Base-by-base conservation (phyloP, 768 basidiomycete genomes). In the Hygrophoropsis aurantiaca region DNA sequence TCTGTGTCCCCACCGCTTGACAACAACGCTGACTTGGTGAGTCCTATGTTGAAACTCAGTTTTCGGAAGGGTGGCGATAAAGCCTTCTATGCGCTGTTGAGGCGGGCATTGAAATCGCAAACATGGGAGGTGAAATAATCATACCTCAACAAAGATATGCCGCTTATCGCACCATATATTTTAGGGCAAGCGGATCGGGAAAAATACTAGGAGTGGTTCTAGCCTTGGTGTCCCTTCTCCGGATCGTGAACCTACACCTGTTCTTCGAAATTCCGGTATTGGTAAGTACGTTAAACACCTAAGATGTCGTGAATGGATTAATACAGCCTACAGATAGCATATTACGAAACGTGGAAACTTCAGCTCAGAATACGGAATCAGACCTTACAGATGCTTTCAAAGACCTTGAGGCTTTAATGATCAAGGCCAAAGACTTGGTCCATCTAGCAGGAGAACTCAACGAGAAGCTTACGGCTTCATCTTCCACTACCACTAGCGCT, bases 21-120 rank as follows among this genome's bases (percentile, higher is more conserved):
- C 32, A 46, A 53, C 33, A 50, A 37, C 30, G 61, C 64, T 23
- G 60, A 65, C 30, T 61, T 68, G 9, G 57, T 58, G 5, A 60
- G 70, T n/a, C 58, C 73, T 24, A 72, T 85, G 47, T 79, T 97
- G 40, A 87, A 89, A 54, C 62, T 99, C 46, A 94, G 90, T 65
- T 97, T 99, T 64, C 77, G 95, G 35, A 90, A 84, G 61, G 93
- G 94, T 3, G 94, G 94, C 0, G 93, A 89, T 61, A 87, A 87
- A 65, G 55, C 77, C 1, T 87, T 92, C 54, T 97, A 99, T 64
- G 72, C 79, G 15, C 75, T 79, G 10, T 72, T 97, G 30, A 90
- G 87, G 64, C 74, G 80, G 16, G 79, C 82, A 36, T 60, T 95
- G 40, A 75, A 80, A 51, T 73, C 77, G 4, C 90, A 84, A 61